phyloP scores from a whole-genome alignment of 148 eudicot species.

The Simmondsia chinensis region DNA sequence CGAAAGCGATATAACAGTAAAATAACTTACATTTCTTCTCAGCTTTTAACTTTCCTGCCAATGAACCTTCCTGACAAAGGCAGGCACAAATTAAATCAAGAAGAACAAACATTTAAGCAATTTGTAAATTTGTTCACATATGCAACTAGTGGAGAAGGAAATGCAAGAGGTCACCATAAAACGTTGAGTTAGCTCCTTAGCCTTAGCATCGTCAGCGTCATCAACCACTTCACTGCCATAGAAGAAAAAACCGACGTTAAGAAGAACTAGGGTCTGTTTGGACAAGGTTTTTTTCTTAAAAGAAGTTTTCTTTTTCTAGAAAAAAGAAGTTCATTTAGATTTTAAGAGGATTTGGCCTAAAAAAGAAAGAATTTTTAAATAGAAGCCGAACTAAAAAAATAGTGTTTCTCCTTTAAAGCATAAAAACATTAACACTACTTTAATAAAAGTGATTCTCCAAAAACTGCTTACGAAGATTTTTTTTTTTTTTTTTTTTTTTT shows the following conservation, averaged over 20 bases:
- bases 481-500: too few species aligned
- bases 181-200: constrained; percentile 46
- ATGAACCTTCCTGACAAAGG: constrained; percentile 47
- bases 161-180: constrained; percentile 30
- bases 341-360: too few species aligned
- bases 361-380: too few species aligned
- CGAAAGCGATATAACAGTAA: background rate
- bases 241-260: constrained; percentile 5
- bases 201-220: constrained; percentile 38
- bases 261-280: too few species aligned
- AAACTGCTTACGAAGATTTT: too few species aligned
- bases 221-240: constrained; percentile 73
- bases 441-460: background rate
- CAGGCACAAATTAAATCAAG: constrained; percentile 5
- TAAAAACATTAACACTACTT: background rate
- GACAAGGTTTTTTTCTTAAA: too few species aligned
- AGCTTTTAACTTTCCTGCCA: constrained; percentile 29
- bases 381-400: too few species aligned
- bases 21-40: constrained; percentile 54
- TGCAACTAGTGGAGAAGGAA: background rate
- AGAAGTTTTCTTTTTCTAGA: too few species aligned
- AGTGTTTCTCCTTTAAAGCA: too few species aligned
- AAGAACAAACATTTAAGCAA: background rate
- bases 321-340: too few species aligned
- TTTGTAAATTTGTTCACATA: background rate